phyloP scores from a whole-genome alignment of 176 grass and related monocot genomes.

The Carex kokanica region DNA sequence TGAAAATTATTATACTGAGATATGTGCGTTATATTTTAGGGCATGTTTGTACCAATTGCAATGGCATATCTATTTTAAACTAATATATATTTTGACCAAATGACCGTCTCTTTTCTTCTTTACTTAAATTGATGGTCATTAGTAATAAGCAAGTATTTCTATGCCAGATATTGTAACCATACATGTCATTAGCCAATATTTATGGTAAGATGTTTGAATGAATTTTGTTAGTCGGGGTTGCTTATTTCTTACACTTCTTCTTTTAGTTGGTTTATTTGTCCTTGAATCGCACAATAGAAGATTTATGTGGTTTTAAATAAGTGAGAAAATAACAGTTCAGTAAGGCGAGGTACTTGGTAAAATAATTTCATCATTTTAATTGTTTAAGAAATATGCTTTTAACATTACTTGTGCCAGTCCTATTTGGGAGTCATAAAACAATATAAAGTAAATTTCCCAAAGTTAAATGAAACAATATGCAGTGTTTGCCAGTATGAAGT shows the following conservation, averaged over 20 bases:
- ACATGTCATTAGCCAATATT: background rate
- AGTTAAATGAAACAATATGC: background rate
- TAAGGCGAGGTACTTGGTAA: background rate
- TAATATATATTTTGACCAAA: background rate
- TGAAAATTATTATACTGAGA: background rate
- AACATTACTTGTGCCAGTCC: background rate
- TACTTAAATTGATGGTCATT: background rate
- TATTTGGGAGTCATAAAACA: background rate
- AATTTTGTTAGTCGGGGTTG: background rate
- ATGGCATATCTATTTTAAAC: background rate
- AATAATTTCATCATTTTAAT: background rate
- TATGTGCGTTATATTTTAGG: background rate
- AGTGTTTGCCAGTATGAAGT: background rate
- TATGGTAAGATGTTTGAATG: background rate
- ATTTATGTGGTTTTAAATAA: background rate
- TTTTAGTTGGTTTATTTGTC: background rate
- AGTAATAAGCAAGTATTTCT: background rate
- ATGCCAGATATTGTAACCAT: background rate
- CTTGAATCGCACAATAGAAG: background rate
- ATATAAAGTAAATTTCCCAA: background rate
- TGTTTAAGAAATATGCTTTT: background rate
- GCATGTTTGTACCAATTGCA: background rate
- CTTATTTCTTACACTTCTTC: background rate
- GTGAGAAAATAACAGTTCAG: background rate
- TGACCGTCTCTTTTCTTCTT: background rate